These are phyloP conservation scores for Hebeloma cylindrosporum DNA, from an alignment of 768 basidiomycete genomes.

Conservation along the genomic window DNA sequence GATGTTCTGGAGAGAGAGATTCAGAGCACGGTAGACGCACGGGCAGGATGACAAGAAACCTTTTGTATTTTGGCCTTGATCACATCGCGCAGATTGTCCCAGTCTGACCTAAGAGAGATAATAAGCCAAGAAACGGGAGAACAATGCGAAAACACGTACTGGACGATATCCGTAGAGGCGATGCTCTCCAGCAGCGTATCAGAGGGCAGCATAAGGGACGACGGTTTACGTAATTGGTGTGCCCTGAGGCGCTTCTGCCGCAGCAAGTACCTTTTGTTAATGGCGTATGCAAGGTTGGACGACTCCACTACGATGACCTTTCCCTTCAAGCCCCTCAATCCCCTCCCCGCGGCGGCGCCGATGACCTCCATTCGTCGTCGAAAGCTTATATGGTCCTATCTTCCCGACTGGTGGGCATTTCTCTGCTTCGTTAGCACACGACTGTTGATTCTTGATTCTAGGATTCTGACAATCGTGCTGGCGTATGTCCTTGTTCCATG, in stretches of 20 bases:
- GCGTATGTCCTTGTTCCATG: slow-evolving; percentile 46
- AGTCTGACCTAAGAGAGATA: slow-evolving; percentile 53
- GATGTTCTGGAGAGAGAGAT: slow-evolving; percentile 43
- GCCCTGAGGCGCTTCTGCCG: too few species aligned
- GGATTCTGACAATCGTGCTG: slow-evolving; percentile 66
- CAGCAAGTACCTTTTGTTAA: too few species aligned
- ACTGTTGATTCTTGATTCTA: slow-evolving; percentile 26
- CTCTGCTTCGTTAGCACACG: slow-evolving; percentile 7
- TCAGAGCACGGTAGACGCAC: slow-evolving; percentile 16
- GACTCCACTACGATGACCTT: slow-evolving; percentile 27
- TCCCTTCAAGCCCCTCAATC: slow-evolving; percentile 20
- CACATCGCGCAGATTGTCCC: slow-evolving; percentile 65
- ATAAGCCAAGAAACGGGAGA: slow-evolving; percentile 11
- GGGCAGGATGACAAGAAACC: slow-evolving; percentile 38
- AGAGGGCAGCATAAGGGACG: too few species aligned
- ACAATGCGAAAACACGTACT: slow-evolving; percentile 46
- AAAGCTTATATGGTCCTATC: slow-evolving; percentile 60
- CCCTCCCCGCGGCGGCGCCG: slow-evolving; percentile 16
- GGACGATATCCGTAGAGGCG: slow-evolving; percentile 62
- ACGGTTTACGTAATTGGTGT: too few species aligned
- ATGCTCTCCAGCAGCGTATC: slow-evolving; percentile 59
- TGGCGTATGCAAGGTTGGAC: slow-evolving; percentile 33
- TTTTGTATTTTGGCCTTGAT: slow-evolving; percentile 72
- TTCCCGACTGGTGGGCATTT: slow-evolving; percentile 77
- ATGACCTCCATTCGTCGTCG: slow-evolving; percentile 35